A percentile compares a stretch with the other conserved stretches of the same genome.
These are phyloP conservation scores for Murraya paniculata DNA, from an alignment of 345 rosid species.

Conservation along the genomic window DNA sequence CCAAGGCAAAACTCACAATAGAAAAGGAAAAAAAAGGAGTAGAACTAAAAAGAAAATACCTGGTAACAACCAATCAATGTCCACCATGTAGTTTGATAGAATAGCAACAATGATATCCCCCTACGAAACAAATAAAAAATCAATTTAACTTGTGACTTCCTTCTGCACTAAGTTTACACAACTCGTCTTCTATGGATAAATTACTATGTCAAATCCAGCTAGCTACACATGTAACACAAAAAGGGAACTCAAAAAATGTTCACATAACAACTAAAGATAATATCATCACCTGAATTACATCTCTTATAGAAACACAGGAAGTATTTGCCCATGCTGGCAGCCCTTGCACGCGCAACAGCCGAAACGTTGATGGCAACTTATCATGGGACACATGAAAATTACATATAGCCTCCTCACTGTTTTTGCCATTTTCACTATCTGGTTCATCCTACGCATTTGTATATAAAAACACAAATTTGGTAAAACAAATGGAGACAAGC, in stretches of 20 bases:
- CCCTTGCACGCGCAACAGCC: constrained; percentile 67
- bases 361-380: constrained; percentile 48
- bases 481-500: not conserved
- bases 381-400: constrained; percentile 43
- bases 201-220: too few species aligned
- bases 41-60: constrained; percentile 30
- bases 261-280: not conserved
- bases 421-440: constrained; percentile 1
- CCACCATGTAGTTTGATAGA: constrained; percentile 94
- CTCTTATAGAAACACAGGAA: constrained; percentile 73
- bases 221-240: not conserved
- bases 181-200: not conserved
- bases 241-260: not conserved
- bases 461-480: not conserved
- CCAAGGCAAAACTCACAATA: not conserved
- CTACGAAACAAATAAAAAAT: constrained; percentile 35
- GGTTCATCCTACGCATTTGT: constrained; percentile 31
- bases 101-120: constrained; percentile 72
- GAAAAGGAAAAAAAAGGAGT: not conserved
- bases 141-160: not conserved
- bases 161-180: not conserved
- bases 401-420: constrained; percentile 49
- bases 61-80: constrained; percentile 76
- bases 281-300: constrained; percentile 68
- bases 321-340: constrained; percentile 93